Evolutionary conservation across 768 basidiomycete species (phyloP), one percentile per base, ranked within the genome.

Genomic region (Sistotremastrum suecicum): DNA sequence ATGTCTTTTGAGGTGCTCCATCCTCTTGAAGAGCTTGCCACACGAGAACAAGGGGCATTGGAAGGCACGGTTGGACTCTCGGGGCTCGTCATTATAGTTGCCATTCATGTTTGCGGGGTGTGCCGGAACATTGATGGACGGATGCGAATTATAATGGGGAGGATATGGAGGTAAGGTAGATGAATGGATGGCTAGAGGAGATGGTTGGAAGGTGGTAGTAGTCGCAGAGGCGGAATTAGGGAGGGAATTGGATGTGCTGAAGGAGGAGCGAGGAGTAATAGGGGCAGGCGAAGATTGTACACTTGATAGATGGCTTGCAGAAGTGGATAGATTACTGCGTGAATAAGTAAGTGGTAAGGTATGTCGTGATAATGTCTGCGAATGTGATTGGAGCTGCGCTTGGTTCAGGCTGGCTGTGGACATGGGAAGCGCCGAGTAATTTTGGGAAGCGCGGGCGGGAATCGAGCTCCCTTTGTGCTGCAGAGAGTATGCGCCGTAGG

Each of bases 1-100:
- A 60, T 94, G 90, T 39, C 89, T 66, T 63, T 86, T 85, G 53
- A 92, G 72, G 58, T 94, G 89, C 57, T 94, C 90, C 74, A 83
- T 80, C 7, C 90, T 77, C 70, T 89, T 91, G 75, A 92, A 94
- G 53, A 83, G 65, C 50, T 83, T 69, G 3, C 83, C 78, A 56
- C 90, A 95, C 9, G 84, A 83, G 60, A 75, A 80, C 2, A 89
- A 70, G 12, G 87, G 87, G 62, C 90, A 94, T 42, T 80, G 73
- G 56, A 79, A 91, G 3, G 77, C 78, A 20, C 20, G 20, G 20
- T 20, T 44, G 43, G 32, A 31, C 43, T 7, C 11, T 34, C 2
- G 43, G 11, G 34, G 43, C 29, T 33, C 34, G 30, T 11, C 30
- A 29, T 9, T n/a, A 29, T 10, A 37, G 57, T 80, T 80, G 10